Percentiles rank a stretch among this genome's conserved stretches.
phyloP scores from a whole-genome alignment of 371 early-diverging fungal species.

The Mortierella sp. region DNA sequence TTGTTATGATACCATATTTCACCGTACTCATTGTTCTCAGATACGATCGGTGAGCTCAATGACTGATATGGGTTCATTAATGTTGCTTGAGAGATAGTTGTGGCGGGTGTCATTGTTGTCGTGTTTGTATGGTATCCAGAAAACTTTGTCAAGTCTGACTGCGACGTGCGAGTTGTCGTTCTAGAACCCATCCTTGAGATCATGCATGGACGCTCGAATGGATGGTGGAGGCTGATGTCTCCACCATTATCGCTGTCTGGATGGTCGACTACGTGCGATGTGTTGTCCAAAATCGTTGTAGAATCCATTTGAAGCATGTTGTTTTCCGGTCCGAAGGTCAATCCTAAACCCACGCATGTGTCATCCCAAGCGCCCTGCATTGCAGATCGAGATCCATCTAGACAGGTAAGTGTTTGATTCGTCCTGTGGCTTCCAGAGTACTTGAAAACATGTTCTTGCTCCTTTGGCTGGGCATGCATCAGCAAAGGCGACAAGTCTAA shows the following conservation, averaged over 20 bases:
- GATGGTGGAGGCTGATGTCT: background rate
- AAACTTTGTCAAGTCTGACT: background rate
- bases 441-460: too few relatives aligned
- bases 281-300: background rate
- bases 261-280: too few relatives aligned
- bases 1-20: background rate
- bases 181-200: slow-evolving; percentile 4
- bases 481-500: slow-evolving; percentile 25
- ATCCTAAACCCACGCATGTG: slow-evolving; percentile 20
- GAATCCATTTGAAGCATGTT: background rate
- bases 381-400: background rate
- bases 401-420: background rate
- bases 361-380: slow-evolving; percentile 20
- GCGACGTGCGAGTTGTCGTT: slow-evolving; percentile 2
- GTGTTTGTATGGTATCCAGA: background rate
- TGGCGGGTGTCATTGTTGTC: slow-evolving; percentile 1
- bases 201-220: slow-evolving; percentile 4
- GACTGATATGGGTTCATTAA: slow-evolving; percentile 5
- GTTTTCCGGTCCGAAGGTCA: slow-evolving; percentile 7
- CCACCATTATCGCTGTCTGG: too few relatives aligned
- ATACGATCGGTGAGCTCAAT: background rate
- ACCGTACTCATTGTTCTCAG: slow-evolving; percentile 5
- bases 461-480: slow-evolving; percentile 6
- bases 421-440: background rate
- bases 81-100: background rate